Evolutionary conservation across 805 yeast genomes (phyloP).

Genomic region (Zygoascus bituminiphila): DNA sequence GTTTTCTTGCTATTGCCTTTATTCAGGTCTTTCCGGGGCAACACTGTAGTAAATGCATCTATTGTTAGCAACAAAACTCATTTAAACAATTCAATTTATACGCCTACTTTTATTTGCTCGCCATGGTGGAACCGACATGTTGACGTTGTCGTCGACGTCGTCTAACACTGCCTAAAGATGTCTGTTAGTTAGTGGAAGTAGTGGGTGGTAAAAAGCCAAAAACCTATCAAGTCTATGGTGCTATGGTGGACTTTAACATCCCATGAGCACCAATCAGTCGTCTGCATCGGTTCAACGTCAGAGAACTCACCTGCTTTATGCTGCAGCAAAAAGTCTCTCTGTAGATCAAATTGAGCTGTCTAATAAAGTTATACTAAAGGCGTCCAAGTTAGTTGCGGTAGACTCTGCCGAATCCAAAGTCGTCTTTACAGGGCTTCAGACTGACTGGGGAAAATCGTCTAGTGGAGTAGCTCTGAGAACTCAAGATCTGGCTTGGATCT

Average conservation of each 20-base stretch:
- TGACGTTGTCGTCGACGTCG: not conserved
- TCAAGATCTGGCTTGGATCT: conserved; percentile 14
- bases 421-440: conserved; percentile 12
- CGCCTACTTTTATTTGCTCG: conserved; percentile 8
- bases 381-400: conserved; percentile 13
- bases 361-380: conserved; percentile 8
- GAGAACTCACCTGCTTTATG: conserved; percentile 12
- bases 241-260: not conserved
- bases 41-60: not conserved
- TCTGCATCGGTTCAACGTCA: conserved; percentile 11
- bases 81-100: not conserved
- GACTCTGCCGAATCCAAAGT: conserved; percentile 18
- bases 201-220: not conserved
- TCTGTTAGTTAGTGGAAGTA: not conserved
- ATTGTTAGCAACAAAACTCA: not conserved
- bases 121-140: conserved; percentile 20
- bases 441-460: conserved; percentile 16
- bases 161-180: not conserved
- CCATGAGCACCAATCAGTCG: not conserved
- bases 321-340: conserved; percentile 1
- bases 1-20: not conserved
- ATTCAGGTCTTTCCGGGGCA: not conserved
- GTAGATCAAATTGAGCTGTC: conserved; percentile 4
- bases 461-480: conserved; percentile 14
- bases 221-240: too few relatives aligned